Conservation (phyloP, 106 monocot species). For the Chionographis japonica region DNA sequence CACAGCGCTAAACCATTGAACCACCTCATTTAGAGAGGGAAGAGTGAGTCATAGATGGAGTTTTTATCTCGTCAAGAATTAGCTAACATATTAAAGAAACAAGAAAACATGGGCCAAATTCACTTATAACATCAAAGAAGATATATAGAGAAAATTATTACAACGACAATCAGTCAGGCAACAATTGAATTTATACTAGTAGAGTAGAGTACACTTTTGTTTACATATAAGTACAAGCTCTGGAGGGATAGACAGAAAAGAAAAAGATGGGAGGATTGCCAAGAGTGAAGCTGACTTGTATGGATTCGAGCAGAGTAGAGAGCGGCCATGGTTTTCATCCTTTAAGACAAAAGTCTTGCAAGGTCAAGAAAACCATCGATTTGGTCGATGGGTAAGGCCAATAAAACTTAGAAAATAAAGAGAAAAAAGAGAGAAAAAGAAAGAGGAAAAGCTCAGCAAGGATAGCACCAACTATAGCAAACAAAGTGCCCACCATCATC, state of each 20-base stretch:
- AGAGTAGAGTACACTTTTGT: too few relatives aligned
- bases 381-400: too few relatives aligned
- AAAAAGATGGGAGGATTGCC: slow-evolving; percentile 9
- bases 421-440: neutral
- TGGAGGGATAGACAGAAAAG: slow-evolving; percentile 39
- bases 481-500: neutral
- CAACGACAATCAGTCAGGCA: too few relatives aligned
- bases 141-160: too few relatives aligned
- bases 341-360: slow-evolving; percentile 35
- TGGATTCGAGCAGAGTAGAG: slow-evolving; percentile 6
- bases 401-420: neutral
- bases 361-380: slow-evolving; percentile 47
- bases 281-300: neutral
- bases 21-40: too few relatives aligned
- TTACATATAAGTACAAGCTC: slow-evolving; percentile 30
- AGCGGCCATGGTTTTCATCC: slow-evolving; percentile 1
- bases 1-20: too few relatives aligned
- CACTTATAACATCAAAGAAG: too few relatives aligned
- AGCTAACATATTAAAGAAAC: too few relatives aligned
- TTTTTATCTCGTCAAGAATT: too few relatives aligned
- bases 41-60: too few relatives aligned
- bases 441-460: slow-evolving; percentile 28
- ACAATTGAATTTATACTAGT: too few relatives aligned
- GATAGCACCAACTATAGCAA: slow-evolving; percentile 23
- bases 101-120: too few relatives aligned